Conservation (phyloP, 306 rosid genomes). For the Prunus salicina region DNA sequence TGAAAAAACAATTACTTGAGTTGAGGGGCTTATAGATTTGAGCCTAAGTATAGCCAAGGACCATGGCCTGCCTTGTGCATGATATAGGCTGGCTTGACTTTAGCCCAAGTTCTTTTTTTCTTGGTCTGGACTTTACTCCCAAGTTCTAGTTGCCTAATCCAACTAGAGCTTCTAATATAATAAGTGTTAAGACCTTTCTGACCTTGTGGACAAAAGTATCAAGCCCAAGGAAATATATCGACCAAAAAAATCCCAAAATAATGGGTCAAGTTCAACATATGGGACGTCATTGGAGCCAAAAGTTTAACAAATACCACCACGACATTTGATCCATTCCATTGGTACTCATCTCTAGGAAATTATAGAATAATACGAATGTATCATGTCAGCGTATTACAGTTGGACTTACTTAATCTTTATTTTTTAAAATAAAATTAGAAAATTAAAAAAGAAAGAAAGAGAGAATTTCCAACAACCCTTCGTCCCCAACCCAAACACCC, state of each 20-base stretch:
- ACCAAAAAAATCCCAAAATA: no score
- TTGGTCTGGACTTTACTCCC: neutral
- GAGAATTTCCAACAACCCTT: no score
- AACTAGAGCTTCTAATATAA: neutral
- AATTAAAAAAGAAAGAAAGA: no score
- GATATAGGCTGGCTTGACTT: neutral
- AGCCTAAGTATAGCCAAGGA: neutral
- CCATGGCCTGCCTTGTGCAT: neutral
- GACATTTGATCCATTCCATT: neutral
- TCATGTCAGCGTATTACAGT: no score
- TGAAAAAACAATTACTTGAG: neutral
- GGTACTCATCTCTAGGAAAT: neutral
- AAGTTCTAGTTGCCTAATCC: neutral
- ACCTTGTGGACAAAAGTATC: neutral
- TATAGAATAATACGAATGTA: no score
- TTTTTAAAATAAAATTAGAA: no score
- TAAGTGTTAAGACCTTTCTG: neutral
- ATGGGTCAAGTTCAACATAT: no score
- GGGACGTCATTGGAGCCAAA: no score
- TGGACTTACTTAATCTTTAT: no score
- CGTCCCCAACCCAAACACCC: no score
- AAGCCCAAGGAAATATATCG: neutral
- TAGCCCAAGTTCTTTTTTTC: neutral
- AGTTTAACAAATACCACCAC: no score
- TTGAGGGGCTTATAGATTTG: neutral